Conservation (phyloP, 2,329 filamentous ascomycete species). For the Exophiala viscosa region DNA sequence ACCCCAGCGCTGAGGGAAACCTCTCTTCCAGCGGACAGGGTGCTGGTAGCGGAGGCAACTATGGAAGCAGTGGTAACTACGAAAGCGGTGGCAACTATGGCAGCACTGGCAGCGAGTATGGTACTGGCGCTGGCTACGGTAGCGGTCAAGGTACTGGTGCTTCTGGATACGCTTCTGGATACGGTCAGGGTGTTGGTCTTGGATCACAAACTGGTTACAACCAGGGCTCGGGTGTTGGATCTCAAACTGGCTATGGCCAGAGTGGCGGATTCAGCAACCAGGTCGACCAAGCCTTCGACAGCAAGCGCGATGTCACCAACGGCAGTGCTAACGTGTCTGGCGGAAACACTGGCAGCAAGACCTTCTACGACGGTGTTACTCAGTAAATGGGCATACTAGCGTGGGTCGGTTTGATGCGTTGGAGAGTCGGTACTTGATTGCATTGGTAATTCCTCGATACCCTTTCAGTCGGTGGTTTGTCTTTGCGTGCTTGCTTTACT, state of each 20-base stretch:
- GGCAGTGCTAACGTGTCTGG: slow-evolving; percentile 17
- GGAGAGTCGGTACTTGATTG: background rate
- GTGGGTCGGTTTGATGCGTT: background rate
- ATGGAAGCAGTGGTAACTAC: too few relatives aligned
- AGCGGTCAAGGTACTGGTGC: background rate
- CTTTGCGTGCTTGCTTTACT: background rate
- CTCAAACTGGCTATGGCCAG: too few relatives aligned
- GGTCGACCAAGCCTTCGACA: slow-evolving; percentile 41
- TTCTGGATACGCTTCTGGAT: background rate
- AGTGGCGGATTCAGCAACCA: slow-evolving; percentile 42
- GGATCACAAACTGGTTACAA: background rate
- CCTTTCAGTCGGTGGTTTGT: slow-evolving; percentile 1
- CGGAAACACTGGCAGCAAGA: slow-evolving; percentile 12
- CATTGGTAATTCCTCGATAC: slow-evolving; percentile 15
- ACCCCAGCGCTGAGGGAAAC: slow-evolving; percentile 17
- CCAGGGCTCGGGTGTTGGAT: background rate
- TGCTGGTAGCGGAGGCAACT: slow-evolving; percentile 27
- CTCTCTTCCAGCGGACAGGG: slow-evolving; percentile 8
- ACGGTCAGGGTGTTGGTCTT: background rate
- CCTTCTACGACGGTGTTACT: slow-evolving; percentile 25
- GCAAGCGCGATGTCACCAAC: slow-evolving; percentile 11
- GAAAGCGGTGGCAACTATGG: slow-evolving; percentile 5
- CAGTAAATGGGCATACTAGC: slow-evolving; percentile 4
- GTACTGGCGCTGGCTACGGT: background rate
- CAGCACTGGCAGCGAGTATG: background rate